A percentile compares a stretch with the other conserved stretches of the same genome.
These are phyloP conservation scores for Ottelia alismoides DNA, from an alignment of 106 monocot genomes.

Conservation along the genomic window DNA sequence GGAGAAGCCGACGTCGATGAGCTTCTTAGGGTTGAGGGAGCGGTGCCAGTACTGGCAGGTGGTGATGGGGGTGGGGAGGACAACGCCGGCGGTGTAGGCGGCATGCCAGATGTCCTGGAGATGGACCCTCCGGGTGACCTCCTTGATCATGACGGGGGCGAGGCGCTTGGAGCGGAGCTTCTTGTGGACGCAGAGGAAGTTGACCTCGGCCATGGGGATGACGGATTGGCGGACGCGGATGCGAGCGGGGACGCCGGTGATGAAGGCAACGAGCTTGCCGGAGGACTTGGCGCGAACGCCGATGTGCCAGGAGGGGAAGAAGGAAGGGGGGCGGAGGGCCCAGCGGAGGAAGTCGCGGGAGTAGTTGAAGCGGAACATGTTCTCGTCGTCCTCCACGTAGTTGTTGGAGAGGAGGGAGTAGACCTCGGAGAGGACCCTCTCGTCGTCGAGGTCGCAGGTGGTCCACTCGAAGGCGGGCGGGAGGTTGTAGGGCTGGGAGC, in stretches of 20 bases:
- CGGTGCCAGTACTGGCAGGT: constrained; percentile 14
- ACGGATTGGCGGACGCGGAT: constrained; percentile 40
- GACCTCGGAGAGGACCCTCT: constrained; percentile 39
- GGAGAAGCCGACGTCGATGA: constrained; percentile 15
- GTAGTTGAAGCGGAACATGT: constrained; percentile 93
- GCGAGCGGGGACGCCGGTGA: constrained; percentile 64
- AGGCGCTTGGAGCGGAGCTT: constrained; percentile 14
- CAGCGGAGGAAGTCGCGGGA: constrained; percentile 64
- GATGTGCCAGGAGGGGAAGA: constrained; percentile 68
- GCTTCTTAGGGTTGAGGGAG: constrained; percentile 14
- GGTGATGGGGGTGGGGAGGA: constrained; percentile 15
- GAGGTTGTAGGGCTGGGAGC: constrained; percentile 58
- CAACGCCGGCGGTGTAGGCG: constrained; percentile 11
- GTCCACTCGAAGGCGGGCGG: constrained; percentile 70
- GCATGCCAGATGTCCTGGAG: constrained; percentile 14
- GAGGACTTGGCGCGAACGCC: constrained; percentile 56
- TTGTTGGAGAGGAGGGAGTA: constrained; percentile 63
- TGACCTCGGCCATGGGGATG: constrained; percentile 10
- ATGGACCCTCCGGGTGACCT: constrained; percentile 14
- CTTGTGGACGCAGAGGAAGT: constrained; percentile 18
- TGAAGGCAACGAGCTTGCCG: constrained; percentile 83
- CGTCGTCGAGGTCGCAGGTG: constrained; percentile 64
- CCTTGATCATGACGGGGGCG: constrained; percentile 18
- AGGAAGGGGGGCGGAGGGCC: constrained; percentile 72
- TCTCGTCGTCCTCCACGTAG: constrained; percentile 95